Percentiles rank a stretch among this genome's conserved stretches.
Evolutionary conservation across 2,329 filamentous ascomycete species (phyloP).

Genomic region (Monilinia aucupariae): DNA sequence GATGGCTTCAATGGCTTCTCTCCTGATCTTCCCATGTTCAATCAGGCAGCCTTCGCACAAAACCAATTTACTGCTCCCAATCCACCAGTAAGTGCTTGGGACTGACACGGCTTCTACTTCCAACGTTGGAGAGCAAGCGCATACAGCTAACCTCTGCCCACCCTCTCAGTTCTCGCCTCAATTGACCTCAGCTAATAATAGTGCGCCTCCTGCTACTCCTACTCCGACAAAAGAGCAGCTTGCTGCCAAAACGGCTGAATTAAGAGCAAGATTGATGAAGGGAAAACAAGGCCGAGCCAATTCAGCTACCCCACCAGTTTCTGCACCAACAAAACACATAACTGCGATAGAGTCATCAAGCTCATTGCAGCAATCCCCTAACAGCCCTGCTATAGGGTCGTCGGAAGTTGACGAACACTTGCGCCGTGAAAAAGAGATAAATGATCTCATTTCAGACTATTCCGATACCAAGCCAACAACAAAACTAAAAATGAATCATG

Average conservation of each 20-base stretch:
- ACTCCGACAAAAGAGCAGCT: constrained; percentile 26
- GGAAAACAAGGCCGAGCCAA: constrained; percentile 23
- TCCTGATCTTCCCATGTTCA: constrained; percentile 26
- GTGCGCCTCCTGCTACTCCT: constrained; percentile 14
- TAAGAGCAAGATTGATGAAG: constrained; percentile 33
- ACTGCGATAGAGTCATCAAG: constrained; percentile 19
- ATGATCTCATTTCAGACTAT: constrained; percentile 31
- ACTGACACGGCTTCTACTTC: neutral
- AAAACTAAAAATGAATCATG: constrained; percentile 21
- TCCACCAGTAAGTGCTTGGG: constrained; percentile 27
- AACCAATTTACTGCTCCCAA: constrained; percentile 25
- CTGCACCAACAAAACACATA: constrained; percentile 9
- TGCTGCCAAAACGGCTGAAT: constrained; percentile 32
- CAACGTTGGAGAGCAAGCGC: constrained; percentile 10
- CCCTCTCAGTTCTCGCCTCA: constrained; percentile 26
- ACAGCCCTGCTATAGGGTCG: constrained; percentile 13
- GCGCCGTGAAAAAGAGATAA: constrained; percentile 26
- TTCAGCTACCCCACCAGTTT: constrained; percentile 28
- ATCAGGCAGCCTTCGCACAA: constrained; percentile 26
- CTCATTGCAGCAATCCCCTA: constrained; percentile 23
- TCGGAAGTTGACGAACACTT: constrained; percentile 16
- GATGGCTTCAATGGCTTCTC: constrained; percentile 23
- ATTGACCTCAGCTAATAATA: constrained; percentile 21
- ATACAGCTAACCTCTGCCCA: constrained; percentile 20
- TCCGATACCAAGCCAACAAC: constrained; percentile 23